Percentiles rank a stretch among this genome's conserved stretches.
Evolutionary conservation across 306 rosid genomes (phyloP).

Genomic region (Argentina anserina): DNA sequence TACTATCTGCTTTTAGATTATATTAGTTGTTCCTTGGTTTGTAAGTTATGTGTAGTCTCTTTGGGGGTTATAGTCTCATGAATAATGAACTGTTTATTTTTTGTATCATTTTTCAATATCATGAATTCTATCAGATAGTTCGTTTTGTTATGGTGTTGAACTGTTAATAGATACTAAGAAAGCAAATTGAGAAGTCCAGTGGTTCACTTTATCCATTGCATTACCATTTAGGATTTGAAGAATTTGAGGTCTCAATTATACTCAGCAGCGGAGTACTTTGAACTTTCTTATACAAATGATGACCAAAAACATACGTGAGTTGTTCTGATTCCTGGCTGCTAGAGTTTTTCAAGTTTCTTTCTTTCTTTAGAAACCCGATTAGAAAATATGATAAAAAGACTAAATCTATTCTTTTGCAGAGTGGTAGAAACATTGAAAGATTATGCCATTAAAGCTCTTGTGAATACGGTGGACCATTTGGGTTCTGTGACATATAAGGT

Average conservation of each 20-base stretch:
- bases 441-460: constrained; percentile 93
- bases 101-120: background rate
- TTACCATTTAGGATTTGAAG: constrained; percentile 74
- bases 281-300: constrained; percentile 86
- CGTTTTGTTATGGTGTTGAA: background rate
- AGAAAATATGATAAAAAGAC: background rate
- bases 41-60: background rate
- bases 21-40: background rate
- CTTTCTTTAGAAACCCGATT: constrained; percentile 9
- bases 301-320: constrained; percentile 94
- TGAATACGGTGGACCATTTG: constrained; percentile 96
- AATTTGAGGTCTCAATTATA: constrained; percentile 85
- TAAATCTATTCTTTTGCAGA: constrained; percentile 34
- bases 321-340: constrained; percentile 11
- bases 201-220: constrained; percentile 17
- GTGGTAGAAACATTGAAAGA: constrained; percentile 94
- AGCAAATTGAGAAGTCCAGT: constrained; percentile 7
- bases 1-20: constrained; percentile 18
- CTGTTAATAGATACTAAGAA: background rate
- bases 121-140: constrained; percentile 1
- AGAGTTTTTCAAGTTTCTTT: background rate
- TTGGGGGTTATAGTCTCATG: background rate
- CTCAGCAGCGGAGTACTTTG: constrained; percentile 97
- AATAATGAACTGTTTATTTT: background rate
- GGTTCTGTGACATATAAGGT: constrained; percentile 96